Conservation (phyloP, 805 yeast species). For the Candida easanensis region DNA sequence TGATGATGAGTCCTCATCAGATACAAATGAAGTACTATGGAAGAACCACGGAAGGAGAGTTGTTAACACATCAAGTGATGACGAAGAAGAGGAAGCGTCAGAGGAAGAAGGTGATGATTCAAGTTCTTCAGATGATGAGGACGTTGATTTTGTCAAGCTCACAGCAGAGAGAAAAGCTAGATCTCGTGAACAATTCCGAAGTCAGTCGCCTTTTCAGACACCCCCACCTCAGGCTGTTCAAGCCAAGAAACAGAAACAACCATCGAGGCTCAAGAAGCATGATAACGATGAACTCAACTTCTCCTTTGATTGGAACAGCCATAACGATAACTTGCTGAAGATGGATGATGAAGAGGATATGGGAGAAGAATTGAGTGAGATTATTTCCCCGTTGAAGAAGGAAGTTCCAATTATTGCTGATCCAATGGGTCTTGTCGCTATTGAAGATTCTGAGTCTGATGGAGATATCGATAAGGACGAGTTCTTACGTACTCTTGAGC, state of each 20-base stretch:
- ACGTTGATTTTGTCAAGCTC: conserved; percentile 68
- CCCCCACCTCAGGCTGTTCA: conserved; percentile 13
- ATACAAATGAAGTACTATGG: conserved; percentile 28
- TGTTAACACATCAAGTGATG: conserved; percentile 33
- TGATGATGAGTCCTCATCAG: conserved; percentile 19
- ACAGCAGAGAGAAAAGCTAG: conserved; percentile 65
- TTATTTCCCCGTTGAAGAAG: conserved; percentile 17
- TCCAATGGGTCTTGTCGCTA: conserved; percentile 23
- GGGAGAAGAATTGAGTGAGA: conserved; percentile 49
- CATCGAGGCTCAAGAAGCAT: background rate
- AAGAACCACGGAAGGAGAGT: conserved; percentile 26
- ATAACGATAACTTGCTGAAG: conserved; percentile 34
- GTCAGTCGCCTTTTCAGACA: conserved; percentile 31
- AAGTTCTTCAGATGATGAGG: conserved; percentile 59
- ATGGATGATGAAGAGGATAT: conserved; percentile 40
- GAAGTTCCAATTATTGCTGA: conserved; percentile 20
- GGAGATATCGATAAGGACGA: conserved; percentile 58
- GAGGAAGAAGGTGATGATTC: conserved; percentile 37
- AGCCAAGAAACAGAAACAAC: conserved; percentile 7
- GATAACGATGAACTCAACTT: conserved; percentile 36
- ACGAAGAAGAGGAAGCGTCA: conserved; percentile 31
- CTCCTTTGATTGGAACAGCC: conserved; percentile 38
- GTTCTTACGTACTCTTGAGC: conserved; percentile 34
- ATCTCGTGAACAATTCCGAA: conserved; percentile 46
- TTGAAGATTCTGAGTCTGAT: conserved; percentile 43